A percentile compares a stretch with the other conserved stretches of the same genome.
phyloP scores from a whole-genome alignment of 768 basidiomycete genomes.

The Pleurotus sapidus region DNA sequence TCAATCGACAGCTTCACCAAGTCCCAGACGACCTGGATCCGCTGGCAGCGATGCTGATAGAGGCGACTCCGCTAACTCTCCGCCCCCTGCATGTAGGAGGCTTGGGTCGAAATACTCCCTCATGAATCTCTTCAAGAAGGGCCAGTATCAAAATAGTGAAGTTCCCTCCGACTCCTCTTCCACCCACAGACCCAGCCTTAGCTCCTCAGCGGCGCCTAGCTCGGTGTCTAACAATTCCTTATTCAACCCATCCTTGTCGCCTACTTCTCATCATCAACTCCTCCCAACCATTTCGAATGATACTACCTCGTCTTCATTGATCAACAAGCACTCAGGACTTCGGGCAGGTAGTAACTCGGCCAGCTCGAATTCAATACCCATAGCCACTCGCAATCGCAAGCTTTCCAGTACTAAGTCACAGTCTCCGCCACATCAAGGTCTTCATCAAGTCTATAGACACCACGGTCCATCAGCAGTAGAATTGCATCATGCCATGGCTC shows the following conservation, averaged over 20 bases:
- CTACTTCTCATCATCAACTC: constrained; percentile 22
- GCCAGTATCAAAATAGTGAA: constrained; percentile 29
- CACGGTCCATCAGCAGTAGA: constrained; percentile 44
- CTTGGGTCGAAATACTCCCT: constrained; percentile 73
- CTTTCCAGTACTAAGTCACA: constrained; percentile 14
- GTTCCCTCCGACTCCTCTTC: constrained; percentile 19
- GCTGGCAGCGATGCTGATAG: constrained; percentile 66
- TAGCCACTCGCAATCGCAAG: background rate
- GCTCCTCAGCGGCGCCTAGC: constrained; percentile 6
- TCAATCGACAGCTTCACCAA: constrained; percentile 14
- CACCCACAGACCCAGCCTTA: constrained; percentile 13
- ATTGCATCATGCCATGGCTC: constrained; percentile 41
- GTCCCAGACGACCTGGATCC: constrained; percentile 62
- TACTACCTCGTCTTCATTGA: constrained; percentile 13
- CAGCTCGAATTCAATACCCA: constrained; percentile 1
- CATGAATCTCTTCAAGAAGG: constrained; percentile 71
- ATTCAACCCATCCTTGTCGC: constrained; percentile 25
- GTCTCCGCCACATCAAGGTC: constrained; percentile 19
- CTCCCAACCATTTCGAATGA: constrained; percentile 19
- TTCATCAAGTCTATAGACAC: constrained; percentile 17
- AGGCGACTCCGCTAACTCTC: background rate
- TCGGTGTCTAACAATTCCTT: constrained; percentile 9
- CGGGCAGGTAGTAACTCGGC: background rate
- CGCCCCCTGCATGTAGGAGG: constrained; percentile 34
- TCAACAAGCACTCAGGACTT: constrained; percentile 10